These are phyloP conservation scores for Flaveria trinervia DNA, from an alignment of 129 eudicot genomes.

Conservation along the genomic window DNA sequence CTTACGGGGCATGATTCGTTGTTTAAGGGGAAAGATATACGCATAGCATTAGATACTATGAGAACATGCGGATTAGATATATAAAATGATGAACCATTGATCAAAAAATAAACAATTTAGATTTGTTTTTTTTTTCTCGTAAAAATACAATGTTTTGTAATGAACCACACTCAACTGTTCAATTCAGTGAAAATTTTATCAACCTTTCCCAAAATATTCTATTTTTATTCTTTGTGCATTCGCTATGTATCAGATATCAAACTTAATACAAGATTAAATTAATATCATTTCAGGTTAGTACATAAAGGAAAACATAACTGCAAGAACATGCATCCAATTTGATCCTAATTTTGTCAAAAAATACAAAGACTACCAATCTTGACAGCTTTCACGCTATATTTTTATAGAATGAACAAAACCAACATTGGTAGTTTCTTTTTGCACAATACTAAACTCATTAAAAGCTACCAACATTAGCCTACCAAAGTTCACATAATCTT, in stretches of 20 bases:
- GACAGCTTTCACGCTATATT: not conserved
- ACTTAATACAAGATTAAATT: not conserved
- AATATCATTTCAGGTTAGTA: not conserved
- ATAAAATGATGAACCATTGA: too few species aligned
- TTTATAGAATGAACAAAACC: not conserved
- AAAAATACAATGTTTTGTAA: too few species aligned
- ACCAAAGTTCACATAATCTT: not conserved
- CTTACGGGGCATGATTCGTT: not conserved
- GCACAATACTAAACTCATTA: not conserved
- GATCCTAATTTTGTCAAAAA: not conserved
- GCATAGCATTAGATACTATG: too few species aligned
- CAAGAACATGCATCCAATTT: constrained; percentile 1
- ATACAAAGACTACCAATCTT: not conserved
- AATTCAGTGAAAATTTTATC: too few species aligned
- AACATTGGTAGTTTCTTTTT: not conserved
- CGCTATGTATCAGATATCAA: not conserved
- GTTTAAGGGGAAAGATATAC: too few species aligned
- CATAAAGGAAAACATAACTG: constrained; percentile 5
- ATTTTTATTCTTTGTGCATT: not conserved
- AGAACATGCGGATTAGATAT: too few species aligned
- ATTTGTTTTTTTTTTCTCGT: too few species aligned
- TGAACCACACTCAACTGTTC: too few species aligned
- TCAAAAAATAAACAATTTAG: too few species aligned
- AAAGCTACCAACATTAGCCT: not conserved
- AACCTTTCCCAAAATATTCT: not conserved